Evolutionary conservation across 139 green algal genomes (phyloP).

Genomic region (Protoeuglena noctilucae): DNA sequence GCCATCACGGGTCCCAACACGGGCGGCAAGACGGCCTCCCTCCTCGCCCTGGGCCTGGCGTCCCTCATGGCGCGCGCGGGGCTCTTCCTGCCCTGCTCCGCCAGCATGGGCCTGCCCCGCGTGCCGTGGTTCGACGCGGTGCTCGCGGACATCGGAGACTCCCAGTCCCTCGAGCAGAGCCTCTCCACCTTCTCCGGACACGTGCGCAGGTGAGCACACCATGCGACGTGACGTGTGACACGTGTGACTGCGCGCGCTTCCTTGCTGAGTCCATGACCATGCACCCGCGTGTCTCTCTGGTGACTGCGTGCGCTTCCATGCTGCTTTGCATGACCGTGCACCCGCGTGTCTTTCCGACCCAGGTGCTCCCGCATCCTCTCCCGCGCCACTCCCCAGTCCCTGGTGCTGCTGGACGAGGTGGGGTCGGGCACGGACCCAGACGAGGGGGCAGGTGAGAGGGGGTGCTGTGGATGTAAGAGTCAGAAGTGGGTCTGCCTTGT

Average conservation of each 20-base stretch:
- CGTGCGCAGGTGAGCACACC: no score
- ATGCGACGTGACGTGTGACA: no score
- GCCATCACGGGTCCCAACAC: slow-evolving; percentile 69
- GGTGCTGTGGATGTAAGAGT: slow-evolving; percentile 32
- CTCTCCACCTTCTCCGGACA: slow-evolving; percentile 92
- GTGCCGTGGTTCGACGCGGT: slow-evolving; percentile 61
- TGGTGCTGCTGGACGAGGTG: slow-evolving; percentile 93
- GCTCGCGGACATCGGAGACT: slow-evolving; percentile 80
- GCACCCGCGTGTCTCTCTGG: no score
- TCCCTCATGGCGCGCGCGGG: slow-evolving; percentile 60
- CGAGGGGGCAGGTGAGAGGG: slow-evolving; percentile 77
- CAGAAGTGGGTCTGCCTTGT: background rate
- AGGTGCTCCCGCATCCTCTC: no score
- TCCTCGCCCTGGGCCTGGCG: slow-evolving; percentile 71
- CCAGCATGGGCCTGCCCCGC: slow-evolving; percentile 40
- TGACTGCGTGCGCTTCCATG: no score
- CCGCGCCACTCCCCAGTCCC: no score
- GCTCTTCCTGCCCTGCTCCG: slow-evolving; percentile 50
- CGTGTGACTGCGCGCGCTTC: no score
- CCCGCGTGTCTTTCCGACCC: no score
- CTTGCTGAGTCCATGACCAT: no score
- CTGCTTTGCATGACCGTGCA: no score
- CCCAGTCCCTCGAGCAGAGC: slow-evolving; percentile 63
- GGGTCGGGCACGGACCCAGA: slow-evolving; percentile 80
- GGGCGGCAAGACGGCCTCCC: slow-evolving; percentile 80